Evolutionary conservation across 2,329 filamentous ascomycete genomes (phyloP), one percentile per base, ranked within the genome.

Genomic region (Fusarium sp.): DNA sequence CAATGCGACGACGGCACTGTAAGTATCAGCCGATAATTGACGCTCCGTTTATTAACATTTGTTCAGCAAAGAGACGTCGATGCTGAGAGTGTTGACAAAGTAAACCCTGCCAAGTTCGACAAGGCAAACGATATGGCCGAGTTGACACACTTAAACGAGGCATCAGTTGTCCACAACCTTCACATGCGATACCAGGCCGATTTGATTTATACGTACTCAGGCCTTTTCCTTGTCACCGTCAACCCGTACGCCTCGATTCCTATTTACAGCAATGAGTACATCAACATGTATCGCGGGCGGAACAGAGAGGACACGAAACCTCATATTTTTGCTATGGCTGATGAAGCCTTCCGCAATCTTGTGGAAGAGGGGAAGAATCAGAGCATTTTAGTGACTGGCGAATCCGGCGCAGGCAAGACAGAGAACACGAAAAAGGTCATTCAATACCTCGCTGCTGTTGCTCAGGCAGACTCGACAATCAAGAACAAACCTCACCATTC

Each of bases 401-500:
- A 99, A 84, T 99, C 96, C 23, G 96, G 96, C 79, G 96, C 96
- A 38, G 96, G 96, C 76, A 99, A 99, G 84, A 99, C 96, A 0
- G 96, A 99, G 81, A 99, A 99, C 80, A 99, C 96, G 21, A 99
- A 99, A 80, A 99, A 99, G 81, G 96, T 99, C 75, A 99, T 99
- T 61, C 97, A 99, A 78, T 99, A 99, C 79, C 90, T 99, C 46
- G 96, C 96, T 19, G 94, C 96, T 4, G 96, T 99, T 49, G 96
- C 96, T 15, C 93, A 93, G 45, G 90, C 93, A 1, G 95, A 98
- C 66, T 91, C 91, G 0, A 88, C 92, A 5, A 79, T 88, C 81
- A 84, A 91, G 86, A 83, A 86, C 83, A 83, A 91, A 84, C 79
- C 82, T 8, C 86, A 87, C 73, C 89, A 95, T 69, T 93, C 94